These are phyloP conservation scores for Lichina pygmaea DNA, from an alignment of 495 filamentous ascomycete genomes.

Conservation along the genomic window DNA sequence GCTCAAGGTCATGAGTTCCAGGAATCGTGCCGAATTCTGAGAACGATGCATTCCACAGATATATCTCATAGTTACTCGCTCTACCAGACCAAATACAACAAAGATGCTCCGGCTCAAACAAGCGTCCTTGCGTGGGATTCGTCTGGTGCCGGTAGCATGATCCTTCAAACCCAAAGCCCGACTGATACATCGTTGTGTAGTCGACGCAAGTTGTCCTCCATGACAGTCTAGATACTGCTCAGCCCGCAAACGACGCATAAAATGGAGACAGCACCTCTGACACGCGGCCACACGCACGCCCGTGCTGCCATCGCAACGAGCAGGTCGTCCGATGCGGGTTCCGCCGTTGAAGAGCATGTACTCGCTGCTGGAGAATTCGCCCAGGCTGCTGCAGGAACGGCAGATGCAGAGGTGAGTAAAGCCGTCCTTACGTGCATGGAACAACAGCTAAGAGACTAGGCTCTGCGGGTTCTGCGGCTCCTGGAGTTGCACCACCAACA, in stretches of 20 bases:
- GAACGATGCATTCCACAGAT: too few relatives aligned
- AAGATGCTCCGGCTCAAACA: too few relatives aligned
- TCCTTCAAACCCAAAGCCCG: too few relatives aligned
- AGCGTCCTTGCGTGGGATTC: too few relatives aligned
- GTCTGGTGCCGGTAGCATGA: too few relatives aligned
- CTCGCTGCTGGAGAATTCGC: conserved; percentile 77
- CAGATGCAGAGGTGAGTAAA: conserved; percentile 36
- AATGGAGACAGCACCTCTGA: conserved; percentile 2
- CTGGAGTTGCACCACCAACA: conserved; percentile 68
- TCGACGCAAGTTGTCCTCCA: too few relatives aligned
- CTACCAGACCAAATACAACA: too few relatives aligned
- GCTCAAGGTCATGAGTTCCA: too few relatives aligned
- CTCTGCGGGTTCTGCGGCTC: conserved; percentile 53
- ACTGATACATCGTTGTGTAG: too few relatives aligned
- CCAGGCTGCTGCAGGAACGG: conserved; percentile 44
- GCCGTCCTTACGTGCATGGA: neutral
- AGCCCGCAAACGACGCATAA: neutral
- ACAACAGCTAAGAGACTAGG: conserved; percentile 16
- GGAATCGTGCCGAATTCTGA: too few relatives aligned
- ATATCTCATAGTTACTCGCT: too few relatives aligned
- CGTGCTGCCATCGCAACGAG: conserved; percentile 52
- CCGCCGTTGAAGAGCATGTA: conserved; percentile 67
- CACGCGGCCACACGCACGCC: conserved; percentile 70
- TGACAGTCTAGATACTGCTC: too few relatives aligned
- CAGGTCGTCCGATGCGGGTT: conserved; percentile 44